Base-by-base conservation (phyloP, 2,329 filamentous ascomycete genomes). In the Zymoseptoria tritici region DNA sequence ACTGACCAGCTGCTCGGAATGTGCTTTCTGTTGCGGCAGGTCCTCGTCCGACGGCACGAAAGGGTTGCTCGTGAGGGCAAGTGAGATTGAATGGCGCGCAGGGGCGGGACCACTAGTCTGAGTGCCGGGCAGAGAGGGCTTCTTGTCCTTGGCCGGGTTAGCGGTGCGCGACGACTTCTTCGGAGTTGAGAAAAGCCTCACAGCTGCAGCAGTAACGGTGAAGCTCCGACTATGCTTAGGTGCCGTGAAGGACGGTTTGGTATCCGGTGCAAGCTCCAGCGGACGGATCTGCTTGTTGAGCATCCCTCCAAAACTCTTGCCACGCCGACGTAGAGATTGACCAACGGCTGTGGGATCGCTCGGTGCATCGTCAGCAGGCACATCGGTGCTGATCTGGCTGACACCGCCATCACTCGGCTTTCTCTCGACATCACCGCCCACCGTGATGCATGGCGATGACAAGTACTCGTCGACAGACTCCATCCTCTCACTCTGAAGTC, bases 391-490 rank as follows among this genome's bases (percentile, higher is more conserved):
- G 60, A 54, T 9, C 24, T 52, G 19, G 52, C 50, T 24, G 49
- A 42, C 36, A 16, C 19, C 60, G 54, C 29, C 52, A 55, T 9
- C 58, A 52, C 46, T 49, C 21, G 42, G 56, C 54, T 58, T 58
- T 22, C 58, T 57, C 29, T 68, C 64, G 52, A 57, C 51, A 31
- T 62, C 59, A 2, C 63, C 61, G 16, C 60, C 61, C 5, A 55
- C 61, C 9, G 60, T 57, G n/a, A 61, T 56, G 29, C 62, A 58
- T 13, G 56, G 29, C 5, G 55, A 49, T 49, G 59, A 56, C 7
- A 60, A 46, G n/a, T 52, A 54, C 19, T 57, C 54, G 26, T 57
- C 55, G 51, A 57, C 49, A 11, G 36, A 42, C 16, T 42, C 36
- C 36, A 42, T 42, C 11, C 5, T 42, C 16, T 31, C 56, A 20